Conservation (phyloP, 768 basidiomycete genomes). For the Pisolithus orientalis region DNA sequence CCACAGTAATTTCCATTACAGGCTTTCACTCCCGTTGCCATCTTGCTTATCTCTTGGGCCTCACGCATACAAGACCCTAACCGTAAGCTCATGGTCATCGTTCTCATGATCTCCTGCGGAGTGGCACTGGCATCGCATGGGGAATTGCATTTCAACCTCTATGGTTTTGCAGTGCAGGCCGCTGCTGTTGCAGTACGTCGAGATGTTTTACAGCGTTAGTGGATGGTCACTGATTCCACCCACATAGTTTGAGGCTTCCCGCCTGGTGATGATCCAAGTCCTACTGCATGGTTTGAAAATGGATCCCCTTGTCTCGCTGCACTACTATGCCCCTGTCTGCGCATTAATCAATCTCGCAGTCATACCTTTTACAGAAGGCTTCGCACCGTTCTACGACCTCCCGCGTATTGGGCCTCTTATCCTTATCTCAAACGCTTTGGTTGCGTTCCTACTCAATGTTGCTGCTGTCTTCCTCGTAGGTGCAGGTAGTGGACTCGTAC, state of each 20-base stretch:
- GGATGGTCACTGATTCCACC: neutral
- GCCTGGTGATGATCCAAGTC: slow-evolving; percentile 94
- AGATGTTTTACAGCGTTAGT: neutral
- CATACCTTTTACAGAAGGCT: slow-evolving; percentile 89
- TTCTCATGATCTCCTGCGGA: slow-evolving; percentile 85
- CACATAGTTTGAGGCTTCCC: slow-evolving; percentile 80
- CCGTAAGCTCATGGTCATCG: slow-evolving; percentile 72
- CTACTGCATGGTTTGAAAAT: slow-evolving; percentile 94
- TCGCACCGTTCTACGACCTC: slow-evolving; percentile 77
- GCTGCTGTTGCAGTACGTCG: slow-evolving; percentile 67
- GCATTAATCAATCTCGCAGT: slow-evolving; percentile 81
- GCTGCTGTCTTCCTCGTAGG: slow-evolving; percentile 94
- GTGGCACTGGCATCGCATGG: slow-evolving; percentile 88
- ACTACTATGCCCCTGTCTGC: slow-evolving; percentile 97
- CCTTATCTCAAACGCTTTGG: slow-evolving; percentile 74
- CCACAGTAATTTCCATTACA: slow-evolving; percentile 25
- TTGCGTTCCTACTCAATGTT: slow-evolving; percentile 87
- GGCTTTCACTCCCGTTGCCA: slow-evolving; percentile 89
- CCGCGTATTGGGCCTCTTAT: slow-evolving; percentile 59
- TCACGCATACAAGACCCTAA: slow-evolving; percentile 87
- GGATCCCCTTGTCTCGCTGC: slow-evolving; percentile 92
- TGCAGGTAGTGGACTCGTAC: slow-evolving; percentile 77
- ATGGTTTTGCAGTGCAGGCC: slow-evolving; percentile 85
- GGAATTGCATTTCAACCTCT: slow-evolving; percentile 77
- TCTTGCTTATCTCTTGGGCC: slow-evolving; percentile 88